Conservation (phyloP, 345 rosid species). For the Luvunga scandens region DNA sequence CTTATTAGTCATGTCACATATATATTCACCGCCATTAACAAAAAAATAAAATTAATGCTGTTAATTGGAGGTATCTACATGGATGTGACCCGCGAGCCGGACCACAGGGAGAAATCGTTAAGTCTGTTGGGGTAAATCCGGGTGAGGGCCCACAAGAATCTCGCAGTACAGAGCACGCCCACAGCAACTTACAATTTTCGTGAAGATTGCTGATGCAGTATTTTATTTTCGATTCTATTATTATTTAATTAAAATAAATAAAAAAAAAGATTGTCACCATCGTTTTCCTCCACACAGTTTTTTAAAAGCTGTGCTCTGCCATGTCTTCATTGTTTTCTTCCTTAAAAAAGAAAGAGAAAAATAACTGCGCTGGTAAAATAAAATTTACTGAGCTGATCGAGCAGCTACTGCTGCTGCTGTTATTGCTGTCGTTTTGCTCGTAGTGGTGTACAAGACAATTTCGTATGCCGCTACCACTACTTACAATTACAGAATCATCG, state of each 20-base stretch:
- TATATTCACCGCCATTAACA: no score
- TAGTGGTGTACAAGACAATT: not conserved
- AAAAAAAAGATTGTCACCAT: not conserved
- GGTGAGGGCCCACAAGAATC: not conserved
- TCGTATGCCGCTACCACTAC: not conserved
- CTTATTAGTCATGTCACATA: no score
- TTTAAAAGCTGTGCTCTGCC: not conserved
- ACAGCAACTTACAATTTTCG: not conserved
- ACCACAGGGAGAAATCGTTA: constrained; percentile 9
- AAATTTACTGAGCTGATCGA: not conserved
- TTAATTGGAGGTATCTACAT: no score
- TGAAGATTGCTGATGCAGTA: not conserved
- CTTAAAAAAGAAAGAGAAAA: no score
- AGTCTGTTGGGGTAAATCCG: constrained; percentile 13
- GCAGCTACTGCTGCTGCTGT: not conserved
- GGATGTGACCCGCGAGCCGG: not conserved
- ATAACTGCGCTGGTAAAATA: not conserved
- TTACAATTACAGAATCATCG: not conserved
- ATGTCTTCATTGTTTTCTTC: no score
- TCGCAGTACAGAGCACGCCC: not conserved
- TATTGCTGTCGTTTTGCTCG: not conserved
- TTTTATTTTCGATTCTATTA: no score
- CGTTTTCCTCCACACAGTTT: not conserved
- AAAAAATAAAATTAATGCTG: no score
- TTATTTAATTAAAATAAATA: no score